A percentile compares a stretch with the other conserved stretches of the same genome.
These are phyloP conservation scores for Zygosaccharomyces sapae DNA, from an alignment of 1,139 yeast genomes.

Conservation along the genomic window DNA sequence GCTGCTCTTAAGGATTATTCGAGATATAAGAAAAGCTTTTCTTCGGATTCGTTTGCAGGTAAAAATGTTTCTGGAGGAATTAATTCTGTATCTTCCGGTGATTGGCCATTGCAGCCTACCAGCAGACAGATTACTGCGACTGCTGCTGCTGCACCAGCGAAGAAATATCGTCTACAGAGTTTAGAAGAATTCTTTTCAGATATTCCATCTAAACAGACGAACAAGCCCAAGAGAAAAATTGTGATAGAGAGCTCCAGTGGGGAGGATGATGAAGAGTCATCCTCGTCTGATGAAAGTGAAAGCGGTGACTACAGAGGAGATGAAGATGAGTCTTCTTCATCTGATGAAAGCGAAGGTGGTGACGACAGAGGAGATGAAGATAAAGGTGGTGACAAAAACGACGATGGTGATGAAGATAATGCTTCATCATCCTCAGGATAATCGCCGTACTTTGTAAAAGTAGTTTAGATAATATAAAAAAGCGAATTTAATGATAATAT, in stretches of 20 bases:
- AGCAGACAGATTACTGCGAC: neutral
- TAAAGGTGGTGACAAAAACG: conserved; percentile 14
- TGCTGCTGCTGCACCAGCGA: conserved; percentile 19
- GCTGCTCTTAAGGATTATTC: conserved; percentile 31
- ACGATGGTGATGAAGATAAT: conserved; percentile 27
- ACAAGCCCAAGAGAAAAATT: conserved; percentile 28
- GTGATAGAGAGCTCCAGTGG: conserved; percentile 32
- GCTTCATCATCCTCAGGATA: conserved; percentile 6
- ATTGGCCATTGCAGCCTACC: conserved; percentile 1
- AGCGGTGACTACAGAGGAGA: conserved; percentile 27
- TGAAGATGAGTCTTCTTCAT: neutral
- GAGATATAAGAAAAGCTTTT: conserved; percentile 30
- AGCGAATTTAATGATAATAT: neutral
- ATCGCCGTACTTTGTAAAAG: neutral
- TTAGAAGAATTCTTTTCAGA: conserved; percentile 82
- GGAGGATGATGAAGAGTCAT: conserved; percentile 27
- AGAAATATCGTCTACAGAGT: conserved; percentile 61
- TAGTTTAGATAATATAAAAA: neutral
- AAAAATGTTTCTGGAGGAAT: conserved; percentile 4
- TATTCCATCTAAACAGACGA: conserved; percentile 36
- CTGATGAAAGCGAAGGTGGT: conserved; percentile 15
- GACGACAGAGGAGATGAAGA: conserved; percentile 28
- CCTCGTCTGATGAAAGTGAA: conserved; percentile 23
- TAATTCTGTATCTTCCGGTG: conserved; percentile 1
- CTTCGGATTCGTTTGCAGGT: conserved; percentile 26